A percentile compares a stretch with the other conserved stretches of the same genome.
phyloP scores from a whole-genome alignment of 805 yeast species.

The Lipomyces starkeyi region DNA sequence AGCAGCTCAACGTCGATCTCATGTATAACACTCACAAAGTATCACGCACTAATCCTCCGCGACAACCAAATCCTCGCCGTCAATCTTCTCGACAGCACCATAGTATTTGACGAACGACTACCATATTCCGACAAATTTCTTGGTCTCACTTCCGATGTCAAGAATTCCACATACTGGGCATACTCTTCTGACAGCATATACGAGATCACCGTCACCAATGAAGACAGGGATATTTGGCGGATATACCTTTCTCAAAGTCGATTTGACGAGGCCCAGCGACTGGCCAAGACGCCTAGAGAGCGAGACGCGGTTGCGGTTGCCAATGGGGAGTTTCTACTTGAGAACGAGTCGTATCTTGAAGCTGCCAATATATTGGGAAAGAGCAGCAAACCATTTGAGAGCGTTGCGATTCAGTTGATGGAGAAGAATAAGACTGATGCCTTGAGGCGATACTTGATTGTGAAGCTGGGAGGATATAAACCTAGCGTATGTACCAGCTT shows the following conservation, averaged over 20 bases:
- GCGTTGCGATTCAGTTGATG: conserved; percentile 63
- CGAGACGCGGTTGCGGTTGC: conserved; percentile 57
- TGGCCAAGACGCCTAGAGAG: conserved; percentile 50
- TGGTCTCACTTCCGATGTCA: conserved; percentile 59
- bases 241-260: conserved; percentile 56
- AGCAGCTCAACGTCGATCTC: conserved; percentile 33
- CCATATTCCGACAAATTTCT: conserved; percentile 49
- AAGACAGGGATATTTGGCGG: conserved; percentile 77
- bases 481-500: conserved; percentile 18
- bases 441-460: conserved; percentile 54
- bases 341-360: conserved; percentile 40
- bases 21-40: conserved; percentile 57
- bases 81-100: conserved; percentile 59
- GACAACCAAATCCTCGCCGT: conserved; percentile 53
- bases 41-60: conserved; percentile 58
- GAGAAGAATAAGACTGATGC: conserved; percentile 53
- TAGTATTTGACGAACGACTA: conserved; percentile 53
- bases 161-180: conserved; percentile 73
- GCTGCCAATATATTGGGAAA: conserved; percentile 65
- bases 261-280: conserved; percentile 69
- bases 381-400: conserved; percentile 71
- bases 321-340: conserved; percentile 60
- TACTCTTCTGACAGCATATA: conserved; percentile 64
- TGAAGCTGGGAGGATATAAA: conserved; percentile 48
- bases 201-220: conserved; percentile 74